Evolutionary conservation across 2,329 filamentous ascomycete genomes (phyloP), one percentile per base, ranked within the genome.

Genomic region (Blastomyces emzantsi): DNA sequence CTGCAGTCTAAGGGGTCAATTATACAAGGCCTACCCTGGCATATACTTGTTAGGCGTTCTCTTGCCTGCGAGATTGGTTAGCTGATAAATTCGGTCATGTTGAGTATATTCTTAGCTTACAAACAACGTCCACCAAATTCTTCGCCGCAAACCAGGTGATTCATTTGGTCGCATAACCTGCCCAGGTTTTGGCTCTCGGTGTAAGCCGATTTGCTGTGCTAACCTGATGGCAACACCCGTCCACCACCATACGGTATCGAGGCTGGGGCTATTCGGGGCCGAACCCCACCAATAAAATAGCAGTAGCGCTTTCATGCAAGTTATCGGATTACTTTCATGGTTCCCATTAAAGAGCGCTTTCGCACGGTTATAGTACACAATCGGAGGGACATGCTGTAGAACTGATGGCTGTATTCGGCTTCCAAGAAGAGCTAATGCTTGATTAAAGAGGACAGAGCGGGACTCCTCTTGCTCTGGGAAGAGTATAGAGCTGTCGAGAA

Each of bases 231-330:
- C 72, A 3, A 79, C 73, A 2, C 75, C 76, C 0, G 76, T 79
- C 78, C 78, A 80, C 78, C 78, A 80, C 77, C 77, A 80, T 28
- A 75, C 75, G 1, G 76, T 73, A 65, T 80, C 73, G 1, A 74
- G 71, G 59, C 77, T 74, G 2, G 76, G 74, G 1, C 72, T 73
- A 1, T 74, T 72, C 0, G 78, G 77, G 0, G 73, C 69, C 7
- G 78, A 75, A 2, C 76, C 75, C 77, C 77, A 80, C 78, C 78
- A 80, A 69, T 79, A 80, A 47, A 79, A 78, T 1, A 80, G 63
- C 0, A 75, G 69, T 0, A 79, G 68, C 0, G 77, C 73, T 61
- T 75, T 75, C 0, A 80, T 62, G 0, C 71, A 72, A 0, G 70
- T 73, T 28, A 79, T 66, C 0, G 72, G 71, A 62, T 79, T 74